Conservation (phyloP, 768 basidiomycete genomes). For the Boletus subparvulus region DNA sequence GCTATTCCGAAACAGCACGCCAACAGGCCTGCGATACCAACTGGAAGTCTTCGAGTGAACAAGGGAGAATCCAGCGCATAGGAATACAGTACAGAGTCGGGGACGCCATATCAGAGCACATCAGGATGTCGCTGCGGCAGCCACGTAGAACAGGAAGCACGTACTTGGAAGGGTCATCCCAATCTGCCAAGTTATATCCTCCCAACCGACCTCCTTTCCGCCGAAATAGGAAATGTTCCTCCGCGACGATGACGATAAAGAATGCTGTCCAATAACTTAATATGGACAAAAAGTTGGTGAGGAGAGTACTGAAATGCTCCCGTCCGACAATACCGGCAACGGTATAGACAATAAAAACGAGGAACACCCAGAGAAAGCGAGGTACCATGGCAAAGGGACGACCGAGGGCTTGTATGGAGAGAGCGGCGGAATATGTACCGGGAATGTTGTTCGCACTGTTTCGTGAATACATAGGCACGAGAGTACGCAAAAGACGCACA, state of each 20-base stretch:
- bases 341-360: conserved; percentile 41
- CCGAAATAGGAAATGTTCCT: conserved; percentile 50
- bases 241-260: conserved; percentile 44
- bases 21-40: conserved; percentile 48
- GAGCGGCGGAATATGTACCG: conserved; percentile 47
- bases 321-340: conserved; percentile 42
- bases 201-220: conserved; percentile 39
- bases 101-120: background rate
- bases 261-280: conserved; percentile 48
- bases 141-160: conserved; percentile 7
- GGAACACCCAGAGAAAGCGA: conserved; percentile 45
- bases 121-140: background rate
- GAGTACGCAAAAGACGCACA: conserved; percentile 28
- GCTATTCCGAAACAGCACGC: conserved; percentile 47
- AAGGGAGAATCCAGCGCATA: background rate
- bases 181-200: conserved; percentile 53
- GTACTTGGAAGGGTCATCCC: conserved; percentile 41
- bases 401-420: conserved; percentile 46
- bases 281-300: conserved; percentile 44
- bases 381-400: conserved; percentile 44
- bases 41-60: conserved; percentile 37
- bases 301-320: conserved; percentile 44
- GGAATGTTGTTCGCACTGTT: conserved; percentile 42
- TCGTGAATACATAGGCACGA: background rate
- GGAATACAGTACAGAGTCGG: too few relatives aligned